Base-by-base conservation (phyloP, 1,139 yeast species). In the Pichia sp. region DNA sequence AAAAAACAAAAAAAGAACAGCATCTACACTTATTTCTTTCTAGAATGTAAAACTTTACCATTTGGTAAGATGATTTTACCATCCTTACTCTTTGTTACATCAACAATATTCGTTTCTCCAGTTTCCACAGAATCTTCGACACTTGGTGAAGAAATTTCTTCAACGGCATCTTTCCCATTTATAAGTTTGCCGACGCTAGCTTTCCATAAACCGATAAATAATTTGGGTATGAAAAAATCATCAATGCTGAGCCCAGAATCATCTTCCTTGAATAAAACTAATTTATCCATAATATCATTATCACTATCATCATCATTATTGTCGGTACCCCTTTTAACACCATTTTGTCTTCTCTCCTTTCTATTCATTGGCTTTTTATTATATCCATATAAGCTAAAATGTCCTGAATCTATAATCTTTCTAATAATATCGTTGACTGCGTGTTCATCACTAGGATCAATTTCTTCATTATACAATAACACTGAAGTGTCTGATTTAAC, bases 401-500 rank as follows among this genome's bases (percentile, higher is more conserved):
- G 43, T 8, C 54, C 55, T 4, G 50, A 49, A 15, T 52, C 48
- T 16, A 47, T 37, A 9, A 56, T 39, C 11, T 46, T 46, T 25
- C 49, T 48, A 8, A 49, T 44, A 7, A 49, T 30, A 5, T 52
- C 51, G 7, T 50, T 43, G 45, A 50, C 45, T 30, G 48, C 45
- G 4, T 39, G 24, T 18, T 53, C 48, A 23, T 49, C 36, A 9
- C 49, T 50, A 18, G 44, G 22, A 13, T 50, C 29, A 12, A 53
- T 8, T 4, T 50, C 47, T n/a, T 46, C 49, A 29, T 53, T 48
- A 18, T 52, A 49, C 11, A 48, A n/a, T 25, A 51, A 43, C 16
- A 56, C 51, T 16, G 41, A 32, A 22, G 46, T 42, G 35, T 55
- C 59, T 6, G 53, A 46, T 45, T 52, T 52, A 20, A 56, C 57